phyloP scores from a whole-genome alignment of 257 asterid genomes.

The Cynanchum wilfordii region DNA sequence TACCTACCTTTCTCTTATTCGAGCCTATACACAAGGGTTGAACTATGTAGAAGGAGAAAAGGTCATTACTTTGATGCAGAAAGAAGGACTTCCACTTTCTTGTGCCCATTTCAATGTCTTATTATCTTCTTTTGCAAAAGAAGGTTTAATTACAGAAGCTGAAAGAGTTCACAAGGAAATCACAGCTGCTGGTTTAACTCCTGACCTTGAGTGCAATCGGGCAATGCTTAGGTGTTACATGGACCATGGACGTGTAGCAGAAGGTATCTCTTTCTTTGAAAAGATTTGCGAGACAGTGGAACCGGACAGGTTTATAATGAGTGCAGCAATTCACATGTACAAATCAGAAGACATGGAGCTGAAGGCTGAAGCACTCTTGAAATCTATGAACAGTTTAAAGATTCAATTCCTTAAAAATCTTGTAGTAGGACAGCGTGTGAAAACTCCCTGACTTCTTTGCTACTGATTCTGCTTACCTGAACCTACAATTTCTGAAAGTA shows the following conservation, averaged over 20 bases:
- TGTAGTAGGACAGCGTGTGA: constrained; percentile 34
- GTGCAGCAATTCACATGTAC: constrained; percentile 73
- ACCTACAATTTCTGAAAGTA: neutral
- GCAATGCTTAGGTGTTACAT: constrained; percentile 68
- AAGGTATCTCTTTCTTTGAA: constrained; percentile 65
- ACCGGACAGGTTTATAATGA: constrained; percentile 60
- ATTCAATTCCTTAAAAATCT: constrained; percentile 49
- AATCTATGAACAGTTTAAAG: constrained; percentile 34
- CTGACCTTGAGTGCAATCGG: constrained; percentile 47
- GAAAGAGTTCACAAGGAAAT: constrained; percentile 46
- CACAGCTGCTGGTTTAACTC: constrained; percentile 34
- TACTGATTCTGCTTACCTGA: neutral
- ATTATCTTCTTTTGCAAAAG: constrained; percentile 45
- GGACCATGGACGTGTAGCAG: constrained; percentile 53
- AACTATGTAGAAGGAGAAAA: constrained; percentile 56
- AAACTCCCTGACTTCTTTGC: neutral
- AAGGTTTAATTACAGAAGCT: constrained; percentile 55
- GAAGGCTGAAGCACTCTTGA: constrained; percentile 43
- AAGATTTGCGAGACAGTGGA: constrained; percentile 34
- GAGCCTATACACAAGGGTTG: constrained; percentile 46
- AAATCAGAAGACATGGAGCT: constrained; percentile 37
- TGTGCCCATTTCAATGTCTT: constrained; percentile 62
- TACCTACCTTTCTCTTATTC: constrained; percentile 59
- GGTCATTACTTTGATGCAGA: constrained; percentile 48
- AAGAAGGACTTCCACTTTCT: constrained; percentile 51